A percentile compares a stretch with the other conserved stretches of the same genome.
These are phyloP conservation scores for Auricularia cornea DNA, from an alignment of 768 basidiomycete species.

Conservation along the genomic window DNA sequence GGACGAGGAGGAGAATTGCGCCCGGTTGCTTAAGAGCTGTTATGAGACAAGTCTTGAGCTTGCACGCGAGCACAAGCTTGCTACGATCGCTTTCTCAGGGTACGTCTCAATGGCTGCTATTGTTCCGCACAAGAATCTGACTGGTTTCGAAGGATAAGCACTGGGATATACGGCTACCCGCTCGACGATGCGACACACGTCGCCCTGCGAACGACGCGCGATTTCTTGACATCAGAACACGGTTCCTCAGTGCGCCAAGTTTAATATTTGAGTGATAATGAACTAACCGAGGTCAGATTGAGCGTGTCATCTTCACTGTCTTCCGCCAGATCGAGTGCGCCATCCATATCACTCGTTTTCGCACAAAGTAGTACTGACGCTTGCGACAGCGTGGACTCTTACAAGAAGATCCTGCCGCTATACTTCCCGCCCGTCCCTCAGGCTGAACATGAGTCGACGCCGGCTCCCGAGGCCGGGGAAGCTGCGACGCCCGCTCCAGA, in stretches of 20 bases:
- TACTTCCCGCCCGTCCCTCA: slow-evolving; percentile 43
- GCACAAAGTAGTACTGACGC: neutral
- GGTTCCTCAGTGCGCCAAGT: slow-evolving; percentile 30
- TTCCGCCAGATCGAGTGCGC: slow-evolving; percentile 55
- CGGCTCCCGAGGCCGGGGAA: neutral
- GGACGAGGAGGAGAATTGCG: slow-evolving; percentile 33
- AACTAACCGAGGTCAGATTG: slow-evolving; percentile 30
- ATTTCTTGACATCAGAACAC: slow-evolving; percentile 45
- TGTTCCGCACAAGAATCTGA: too few species aligned
- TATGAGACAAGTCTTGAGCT: slow-evolving; percentile 57
- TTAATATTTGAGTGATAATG: slow-evolving; percentile 14
- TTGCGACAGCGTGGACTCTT: slow-evolving; percentile 17
- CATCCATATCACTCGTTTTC: neutral
- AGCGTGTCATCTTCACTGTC: slow-evolving; percentile 67
- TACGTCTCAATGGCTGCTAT: neutral
- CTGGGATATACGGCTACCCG: slow-evolving; percentile 73
- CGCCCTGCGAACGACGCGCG: slow-evolving; percentile 50
- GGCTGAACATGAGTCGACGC: neutral
- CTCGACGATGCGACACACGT: slow-evolving; percentile 63
- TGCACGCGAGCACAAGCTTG: slow-evolving; percentile 49
- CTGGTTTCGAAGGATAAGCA: slow-evolving; percentile 68
- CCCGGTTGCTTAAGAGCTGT: slow-evolving; percentile 54
- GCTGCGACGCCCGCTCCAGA: neutral
- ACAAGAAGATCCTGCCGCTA: slow-evolving; percentile 45
- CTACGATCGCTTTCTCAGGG: slow-evolving; percentile 43